Conservation (phyloP, 2,329 filamentous ascomycete species). For the Colletotrichum destructivum region DNA sequence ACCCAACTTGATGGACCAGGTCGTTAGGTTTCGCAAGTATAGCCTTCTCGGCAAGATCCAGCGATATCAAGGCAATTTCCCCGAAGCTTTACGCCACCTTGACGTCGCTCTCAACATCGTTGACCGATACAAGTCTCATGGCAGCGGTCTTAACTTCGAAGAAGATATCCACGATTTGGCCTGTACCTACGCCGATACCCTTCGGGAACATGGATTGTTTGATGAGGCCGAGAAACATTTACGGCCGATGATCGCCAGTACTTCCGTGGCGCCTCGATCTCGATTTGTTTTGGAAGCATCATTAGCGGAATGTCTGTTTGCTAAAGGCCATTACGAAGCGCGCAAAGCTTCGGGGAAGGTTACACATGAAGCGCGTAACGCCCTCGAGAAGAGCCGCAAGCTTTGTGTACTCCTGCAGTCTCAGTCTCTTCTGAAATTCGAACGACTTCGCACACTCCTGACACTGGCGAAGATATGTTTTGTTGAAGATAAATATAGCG, state of each 20-base stretch:
- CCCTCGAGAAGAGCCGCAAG: neutral
- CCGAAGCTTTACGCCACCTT: neutral
- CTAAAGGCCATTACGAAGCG: neutral
- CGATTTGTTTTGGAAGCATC: neutral
- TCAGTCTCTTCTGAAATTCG: neutral
- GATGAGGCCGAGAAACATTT: neutral
- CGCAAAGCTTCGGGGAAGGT: neutral
- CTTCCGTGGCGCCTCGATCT: neutral
- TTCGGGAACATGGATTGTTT: neutral
- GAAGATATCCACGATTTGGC: neutral
- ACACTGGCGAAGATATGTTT: neutral
- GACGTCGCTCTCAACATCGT: neutral
- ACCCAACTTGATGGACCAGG: neutral
- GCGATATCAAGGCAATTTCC: neutral
- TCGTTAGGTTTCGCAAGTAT: neutral
- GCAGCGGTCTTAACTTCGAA: neutral
- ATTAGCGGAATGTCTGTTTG: neutral
- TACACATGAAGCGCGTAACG: neutral
- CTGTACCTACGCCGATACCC: neutral
- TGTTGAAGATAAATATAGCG: neutral
- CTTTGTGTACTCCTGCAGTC: neutral
- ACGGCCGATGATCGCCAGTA: neutral
- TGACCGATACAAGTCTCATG: neutral
- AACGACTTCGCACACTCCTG: neutral
- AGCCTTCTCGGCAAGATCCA: neutral